phyloP scores from a whole-genome alignment of 192 early-diverging fungal species.

The Backusella liffmaniae region DNA sequence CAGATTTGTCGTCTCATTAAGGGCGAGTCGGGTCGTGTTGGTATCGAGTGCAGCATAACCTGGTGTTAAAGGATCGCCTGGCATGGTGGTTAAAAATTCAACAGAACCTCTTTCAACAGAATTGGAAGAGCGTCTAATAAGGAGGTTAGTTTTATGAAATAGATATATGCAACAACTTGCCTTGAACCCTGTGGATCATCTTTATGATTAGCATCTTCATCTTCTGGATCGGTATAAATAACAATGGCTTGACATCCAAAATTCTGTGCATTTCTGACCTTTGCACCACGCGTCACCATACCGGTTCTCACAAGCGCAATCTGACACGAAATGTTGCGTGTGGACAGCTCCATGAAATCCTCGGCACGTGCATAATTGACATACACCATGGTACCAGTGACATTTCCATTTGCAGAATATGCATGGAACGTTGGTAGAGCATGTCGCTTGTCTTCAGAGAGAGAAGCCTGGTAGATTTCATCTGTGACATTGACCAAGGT shows the following conservation, averaged over 20 bases:
- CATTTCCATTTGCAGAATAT: conserved; percentile 54
- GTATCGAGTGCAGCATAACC: conserved; percentile 45
- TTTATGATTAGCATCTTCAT: conserved; percentile 51
- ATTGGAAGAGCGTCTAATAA: conserved; percentile 41
- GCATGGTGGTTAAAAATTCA: conserved; percentile 39
- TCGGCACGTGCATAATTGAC: conserved; percentile 58
- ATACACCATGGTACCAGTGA: conserved; percentile 61
- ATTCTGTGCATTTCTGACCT: conserved; percentile 53
- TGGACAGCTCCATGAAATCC: conserved; percentile 48
- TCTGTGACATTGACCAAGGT: conserved; percentile 43
- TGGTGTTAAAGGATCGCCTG: conserved; percentile 64
- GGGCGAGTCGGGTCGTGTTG: conserved; percentile 38
- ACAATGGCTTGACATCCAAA: conserved; percentile 55
- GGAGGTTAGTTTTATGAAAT: not conserved
- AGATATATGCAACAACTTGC: not conserved
- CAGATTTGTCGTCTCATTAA: conserved; percentile 43
- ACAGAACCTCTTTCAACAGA: conserved; percentile 59
- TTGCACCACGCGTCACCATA: conserved; percentile 46
- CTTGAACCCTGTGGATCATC: conserved; percentile 56
- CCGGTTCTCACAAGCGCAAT: conserved; percentile 62
- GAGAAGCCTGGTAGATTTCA: conserved; percentile 47
- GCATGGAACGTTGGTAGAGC: conserved; percentile 61
- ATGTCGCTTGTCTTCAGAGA: conserved; percentile 51
- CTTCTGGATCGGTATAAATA: conserved; percentile 62
- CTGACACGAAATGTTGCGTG: conserved; percentile 39